Percentiles rank a stretch among this genome's conserved stretches.
These are phyloP conservation scores for Hyaloscypha finlandica DNA, from an alignment of 495 filamentous ascomycete species.

Conservation along the genomic window DNA sequence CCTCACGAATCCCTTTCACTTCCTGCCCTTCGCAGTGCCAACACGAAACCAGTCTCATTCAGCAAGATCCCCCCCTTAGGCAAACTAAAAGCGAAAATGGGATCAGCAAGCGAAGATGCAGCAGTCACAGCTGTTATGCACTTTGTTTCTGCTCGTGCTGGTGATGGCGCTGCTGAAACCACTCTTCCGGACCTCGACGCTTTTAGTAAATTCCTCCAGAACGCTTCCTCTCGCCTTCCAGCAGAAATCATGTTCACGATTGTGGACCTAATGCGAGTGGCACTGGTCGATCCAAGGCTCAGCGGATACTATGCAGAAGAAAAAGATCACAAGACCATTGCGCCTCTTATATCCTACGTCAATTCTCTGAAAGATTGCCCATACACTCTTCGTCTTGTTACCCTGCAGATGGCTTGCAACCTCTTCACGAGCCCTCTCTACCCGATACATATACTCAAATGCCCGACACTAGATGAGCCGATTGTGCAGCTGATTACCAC, in stretches of 20 bases:
- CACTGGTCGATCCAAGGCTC: conserved; percentile 80
- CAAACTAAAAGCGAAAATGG: conserved; percentile 80
- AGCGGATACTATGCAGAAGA: conserved; percentile 86
- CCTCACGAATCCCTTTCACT: conserved; percentile 70
- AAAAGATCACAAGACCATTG: conserved; percentile 59
- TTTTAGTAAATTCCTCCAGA: conserved; percentile 55
- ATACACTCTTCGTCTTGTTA: conserved; percentile 81
- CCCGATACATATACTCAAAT: conserved; percentile 42
- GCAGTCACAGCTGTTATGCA: conserved; percentile 58
- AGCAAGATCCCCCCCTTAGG: conserved; percentile 79
- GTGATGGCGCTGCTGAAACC: conserved; percentile 56
- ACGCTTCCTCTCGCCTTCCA: conserved; percentile 51
- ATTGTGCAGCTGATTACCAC: conserved; percentile 51
- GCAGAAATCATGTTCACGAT: conserved; percentile 69
- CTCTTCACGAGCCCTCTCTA: conserved; percentile 65
- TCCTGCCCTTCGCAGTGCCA: conserved; percentile 64
- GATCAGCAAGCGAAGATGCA: conserved; percentile 47
- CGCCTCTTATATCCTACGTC: conserved; percentile 62
- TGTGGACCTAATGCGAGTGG: conserved; percentile 77
- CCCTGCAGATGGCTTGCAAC: conserved; percentile 63
- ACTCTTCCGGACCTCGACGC: conserved; percentile 60
- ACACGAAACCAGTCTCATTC: conserved; percentile 70
- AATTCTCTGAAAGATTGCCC: conserved; percentile 55
- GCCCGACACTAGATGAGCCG: conserved; percentile 39
- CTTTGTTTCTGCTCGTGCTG: conserved; percentile 62